These are phyloP conservation scores for Chrysanthemum seticuspe DNA, from an alignment of 129 eudicot genomes.

Conservation along the genomic window DNA sequence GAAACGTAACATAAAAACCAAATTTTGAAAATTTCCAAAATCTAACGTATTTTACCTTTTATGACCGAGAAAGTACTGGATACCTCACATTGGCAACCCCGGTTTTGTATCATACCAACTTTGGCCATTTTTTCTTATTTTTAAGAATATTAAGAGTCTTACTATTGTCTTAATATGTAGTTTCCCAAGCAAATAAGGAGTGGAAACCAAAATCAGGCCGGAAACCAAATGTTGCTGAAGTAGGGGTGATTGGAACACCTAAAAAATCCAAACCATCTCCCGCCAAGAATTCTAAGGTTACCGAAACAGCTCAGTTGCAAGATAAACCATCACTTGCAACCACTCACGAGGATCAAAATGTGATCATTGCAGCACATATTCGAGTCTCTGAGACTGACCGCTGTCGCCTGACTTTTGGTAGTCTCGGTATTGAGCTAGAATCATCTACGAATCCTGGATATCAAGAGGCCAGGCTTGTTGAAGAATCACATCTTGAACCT, in stretches of 20 bases:
- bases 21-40: too few relatives aligned
- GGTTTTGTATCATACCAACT: neutral
- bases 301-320: conserved; percentile 44
- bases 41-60: too few relatives aligned
- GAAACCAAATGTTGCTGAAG: conserved; percentile 49
- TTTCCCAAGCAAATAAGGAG: conserved; percentile 73
- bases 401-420: conserved; percentile 74
- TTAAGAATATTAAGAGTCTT: neutral
- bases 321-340: conserved; percentile 45
- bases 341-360: conserved; percentile 59
- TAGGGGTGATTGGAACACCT: conserved; percentile 68
- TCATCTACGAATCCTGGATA: conserved; percentile 34
- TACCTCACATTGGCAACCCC: neutral
- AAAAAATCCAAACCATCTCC: conserved; percentile 50
- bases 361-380: conserved; percentile 83
- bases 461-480: conserved; percentile 37
- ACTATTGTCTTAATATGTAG: conserved; percentile 38
- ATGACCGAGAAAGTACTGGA: too few relatives aligned
- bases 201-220: conserved; percentile 89
- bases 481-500: conserved; percentile 40
- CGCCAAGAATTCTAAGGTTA: conserved; percentile 39
- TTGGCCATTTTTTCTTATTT: neutral
- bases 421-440: conserved; percentile 56
- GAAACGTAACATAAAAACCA: too few relatives aligned
- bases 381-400: conserved; percentile 85